Evolutionary conservation across 2,329 filamentous ascomycete genomes (phyloP), one percentile per base, ranked within the genome.

Genomic region (Ophiostoma angusticollis): DNA sequence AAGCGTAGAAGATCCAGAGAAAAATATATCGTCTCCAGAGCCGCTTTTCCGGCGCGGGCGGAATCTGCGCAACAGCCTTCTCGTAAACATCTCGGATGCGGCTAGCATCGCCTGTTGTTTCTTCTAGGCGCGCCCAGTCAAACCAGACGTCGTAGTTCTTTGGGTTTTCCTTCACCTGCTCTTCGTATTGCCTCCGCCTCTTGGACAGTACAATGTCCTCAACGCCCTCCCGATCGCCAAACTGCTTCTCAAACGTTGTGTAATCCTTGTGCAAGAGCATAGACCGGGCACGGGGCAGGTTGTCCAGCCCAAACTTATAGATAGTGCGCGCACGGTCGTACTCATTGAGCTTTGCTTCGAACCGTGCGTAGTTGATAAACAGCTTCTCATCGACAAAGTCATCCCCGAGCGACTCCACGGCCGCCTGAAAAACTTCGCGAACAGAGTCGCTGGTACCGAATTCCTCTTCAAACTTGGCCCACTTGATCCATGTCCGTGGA

Each of bases 131-230:
- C 19, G 87, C 86, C 58, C 89, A 94, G 59, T 96, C 91, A 50
- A 98, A 89, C 91, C 91, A 98, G 11, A 79, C 74, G 54, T 98
- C 91, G 64, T 98, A 98, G 59, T 95, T 95, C 54, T 93, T 91
- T 2, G 87, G 76, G 52, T 94, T 96, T 54, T 93, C 83, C 53
- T 86, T 89, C 48, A 96, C 74, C 54, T 91, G 81, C 50, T 94
- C 85, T 59, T 98, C 91, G 59, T 98, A 98, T 46, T 91, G 78
- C 14, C 93, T 81, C 51, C 91, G 72, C 49, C 91, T 74, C 58
- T 98, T 98, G 13, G 86, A 86, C n/a, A 96, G 58, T 22, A 98
- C 84, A 8, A 96, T 87, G 56, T 96, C 85, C 52, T 96, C 89
- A 2, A 98, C 84, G 5, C 91, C 91, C 51, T 94, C 85, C 40